A percentile compares a stretch with the other conserved stretches of the same genome.
Evolutionary conservation across 208 protist species (phyloP).

Genomic region (Trypanosomatidae sp.): DNA sequence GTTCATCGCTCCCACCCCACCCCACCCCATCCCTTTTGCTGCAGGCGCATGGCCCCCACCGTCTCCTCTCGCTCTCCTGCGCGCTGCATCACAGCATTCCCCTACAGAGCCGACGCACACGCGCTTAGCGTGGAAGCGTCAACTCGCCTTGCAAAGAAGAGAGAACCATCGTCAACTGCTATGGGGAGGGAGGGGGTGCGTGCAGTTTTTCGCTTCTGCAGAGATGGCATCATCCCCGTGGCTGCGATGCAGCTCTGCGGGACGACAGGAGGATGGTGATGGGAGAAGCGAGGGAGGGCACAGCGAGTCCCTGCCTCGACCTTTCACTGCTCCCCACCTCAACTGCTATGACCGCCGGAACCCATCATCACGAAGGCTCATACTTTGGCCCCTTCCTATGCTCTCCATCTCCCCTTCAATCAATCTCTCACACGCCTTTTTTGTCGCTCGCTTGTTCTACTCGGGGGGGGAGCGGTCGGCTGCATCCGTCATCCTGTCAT

Average conservation of each 20-base stretch:
- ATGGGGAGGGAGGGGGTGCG: too few relatives aligned
- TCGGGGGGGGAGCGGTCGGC: background rate
- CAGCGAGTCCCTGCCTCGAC: background rate
- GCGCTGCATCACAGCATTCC: background rate
- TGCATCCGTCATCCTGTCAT: background rate
- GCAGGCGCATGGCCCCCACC: background rate
- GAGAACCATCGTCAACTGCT: too few relatives aligned
- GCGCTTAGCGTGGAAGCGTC: too few relatives aligned
- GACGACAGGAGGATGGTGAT: background rate
- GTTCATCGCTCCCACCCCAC: too few relatives aligned
- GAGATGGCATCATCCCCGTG: background rate
- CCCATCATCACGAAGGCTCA: background rate
- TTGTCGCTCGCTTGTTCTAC: background rate
- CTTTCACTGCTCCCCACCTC: background rate
- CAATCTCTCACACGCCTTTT: background rate
- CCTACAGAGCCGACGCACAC: background rate
- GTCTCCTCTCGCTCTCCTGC: conserved; percentile 9
- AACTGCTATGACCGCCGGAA: background rate
- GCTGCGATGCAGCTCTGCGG: background rate
- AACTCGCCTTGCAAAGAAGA: too few relatives aligned
- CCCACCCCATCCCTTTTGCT: too few relatives aligned
- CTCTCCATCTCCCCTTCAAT: background rate
- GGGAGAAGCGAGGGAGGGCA: background rate
- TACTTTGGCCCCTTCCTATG: background rate
- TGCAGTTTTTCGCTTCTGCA: background rate